phyloP scores from a whole-genome alignment of 2,329 filamentous ascomycete genomes.

The Emericellopsis atlantica region DNA sequence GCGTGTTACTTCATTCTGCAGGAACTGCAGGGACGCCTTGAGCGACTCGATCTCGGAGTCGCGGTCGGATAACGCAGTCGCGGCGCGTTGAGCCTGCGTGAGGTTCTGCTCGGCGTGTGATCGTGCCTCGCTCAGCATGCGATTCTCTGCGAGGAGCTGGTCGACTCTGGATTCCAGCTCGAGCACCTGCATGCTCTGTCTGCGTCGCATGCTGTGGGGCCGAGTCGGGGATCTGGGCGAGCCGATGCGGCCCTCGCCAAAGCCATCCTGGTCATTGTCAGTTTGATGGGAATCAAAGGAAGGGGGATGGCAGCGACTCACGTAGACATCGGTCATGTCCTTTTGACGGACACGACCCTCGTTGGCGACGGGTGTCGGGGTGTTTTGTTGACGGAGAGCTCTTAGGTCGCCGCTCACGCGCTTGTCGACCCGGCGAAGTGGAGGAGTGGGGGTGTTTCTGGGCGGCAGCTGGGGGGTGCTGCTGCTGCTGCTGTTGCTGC shows the following conservation, averaged over 20 bases:
- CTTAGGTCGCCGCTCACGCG: slow-evolving; percentile 63
- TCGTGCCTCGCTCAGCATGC: slow-evolving; percentile 61
- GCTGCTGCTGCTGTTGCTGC: neutral
- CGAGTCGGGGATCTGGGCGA: slow-evolving; percentile 88
- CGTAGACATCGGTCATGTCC: slow-evolving; percentile 88
- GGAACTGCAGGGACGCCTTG: slow-evolving; percentile 62
- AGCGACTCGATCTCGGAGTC: slow-evolving; percentile 80
- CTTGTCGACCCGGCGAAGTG: slow-evolving; percentile 56
- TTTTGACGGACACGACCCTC: slow-evolving; percentile 74
- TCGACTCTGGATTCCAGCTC: slow-evolving; percentile 82
- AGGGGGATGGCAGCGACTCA: slow-evolving; percentile 40
- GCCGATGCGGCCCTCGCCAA: slow-evolving; percentile 73
- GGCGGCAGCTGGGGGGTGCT: too few species aligned
- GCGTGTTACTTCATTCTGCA: slow-evolving; percentile 71
- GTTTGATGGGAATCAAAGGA: slow-evolving; percentile 2
- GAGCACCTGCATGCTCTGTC: slow-evolving; percentile 93
- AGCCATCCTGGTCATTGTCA: slow-evolving; percentile 60
- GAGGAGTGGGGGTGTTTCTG: slow-evolving; percentile 41
- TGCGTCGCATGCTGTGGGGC: slow-evolving; percentile 89
- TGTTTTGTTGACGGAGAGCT: slow-evolving; percentile 23
- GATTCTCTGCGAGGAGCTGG: slow-evolving; percentile 76
- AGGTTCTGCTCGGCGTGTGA: slow-evolving; percentile 54
- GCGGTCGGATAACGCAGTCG: slow-evolving; percentile 63
- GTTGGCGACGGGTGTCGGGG: slow-evolving; percentile 60
- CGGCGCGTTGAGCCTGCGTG: slow-evolving; percentile 44